A percentile compares a stretch with the other conserved stretches of the same genome.
These are phyloP conservation scores for Pichia exigua DNA, from an alignment of 805 yeast genomes.

Conservation along the genomic window DNA sequence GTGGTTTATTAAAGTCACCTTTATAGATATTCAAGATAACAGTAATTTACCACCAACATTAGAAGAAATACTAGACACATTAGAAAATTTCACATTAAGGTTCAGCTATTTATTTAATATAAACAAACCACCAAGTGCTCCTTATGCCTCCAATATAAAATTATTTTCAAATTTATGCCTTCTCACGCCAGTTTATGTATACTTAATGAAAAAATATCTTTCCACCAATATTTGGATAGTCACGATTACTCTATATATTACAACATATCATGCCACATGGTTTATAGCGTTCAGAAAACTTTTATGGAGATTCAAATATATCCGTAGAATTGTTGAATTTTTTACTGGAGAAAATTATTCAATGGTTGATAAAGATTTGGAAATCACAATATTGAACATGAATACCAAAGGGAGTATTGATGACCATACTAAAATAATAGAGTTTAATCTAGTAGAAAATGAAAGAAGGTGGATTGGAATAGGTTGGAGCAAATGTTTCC, in stretches of 20 bases:
- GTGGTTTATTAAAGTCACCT: slow-evolving; percentile 38
- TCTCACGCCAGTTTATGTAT: slow-evolving; percentile 38
- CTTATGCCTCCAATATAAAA: slow-evolving; percentile 10
- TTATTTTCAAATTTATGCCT: slow-evolving; percentile 5
- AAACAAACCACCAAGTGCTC: slow-evolving; percentile 3
- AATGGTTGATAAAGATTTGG: slow-evolving; percentile 13
- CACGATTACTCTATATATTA: slow-evolving; percentile 30
- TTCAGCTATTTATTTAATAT: slow-evolving; percentile 31
- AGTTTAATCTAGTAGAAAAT: slow-evolving; percentile 46
- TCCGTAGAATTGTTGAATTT: slow-evolving; percentile 31
- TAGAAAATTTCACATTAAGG: slow-evolving; percentile 38
- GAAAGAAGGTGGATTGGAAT: slow-evolving; percentile 57
- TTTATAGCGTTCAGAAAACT: slow-evolving; percentile 36
- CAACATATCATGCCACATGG: slow-evolving; percentile 44
- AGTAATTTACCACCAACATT: slow-evolving; percentile 35
- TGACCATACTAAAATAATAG: slow-evolving; percentile 36
- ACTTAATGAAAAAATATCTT: slow-evolving; percentile 29
- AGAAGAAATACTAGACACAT: slow-evolving; percentile 42
- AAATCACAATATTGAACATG: slow-evolving; percentile 7
- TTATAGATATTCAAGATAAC: slow-evolving; percentile 25
- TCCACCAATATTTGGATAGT: slow-evolving; percentile 28
- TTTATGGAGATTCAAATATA: slow-evolving; percentile 42
- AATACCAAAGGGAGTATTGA: slow-evolving; percentile 6
- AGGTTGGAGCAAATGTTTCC: slow-evolving; percentile 46
- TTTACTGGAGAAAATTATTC: slow-evolving; percentile 34